Base-by-base conservation (phyloP, 1,284 basidiomycete genomes). In the Apiotrichum montevideense region DNA sequence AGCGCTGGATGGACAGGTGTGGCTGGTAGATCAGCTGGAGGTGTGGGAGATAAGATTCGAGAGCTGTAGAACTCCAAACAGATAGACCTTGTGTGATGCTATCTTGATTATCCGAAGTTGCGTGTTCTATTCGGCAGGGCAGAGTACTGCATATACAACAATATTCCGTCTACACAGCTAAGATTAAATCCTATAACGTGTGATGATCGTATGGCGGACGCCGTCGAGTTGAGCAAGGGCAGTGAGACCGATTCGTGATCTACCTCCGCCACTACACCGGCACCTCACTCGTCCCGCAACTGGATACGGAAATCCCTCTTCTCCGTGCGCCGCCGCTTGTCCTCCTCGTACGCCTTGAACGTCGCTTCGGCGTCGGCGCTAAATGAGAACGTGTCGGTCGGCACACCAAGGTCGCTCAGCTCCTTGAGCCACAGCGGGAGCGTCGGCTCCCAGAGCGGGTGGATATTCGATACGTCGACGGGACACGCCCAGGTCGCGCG, bases 1-100 rank as follows among this genome's bases (percentile, higher is more conserved):
- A 77, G 62, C 58, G 73, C 40, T 77, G 75, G 75, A 71, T 77
- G 70, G 75, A 77, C 58, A 56, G 70, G 29, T 69, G 69, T 54
- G 74, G 74, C 0, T 77, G 37, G 37, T 39, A 39, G 37, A 9
- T 13, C 21, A 21, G 21, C 21, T 21, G 21, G 21, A 21, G 21
- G 21, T 21, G 21, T 21, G 21, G 21, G 21, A 21, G 21, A 21
- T 21, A 21, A 21, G 21, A 21, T 21, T 21, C 21, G 21, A 21
- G 21, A 21, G 21, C 21, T 21, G 21, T 21, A 21, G 21, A 21
- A 21, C 21, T 21, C 21, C 21, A 21, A 21, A 21, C 21, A 21
- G 21, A 39, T 39, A 39, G 9, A 39, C 37, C 37, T 39, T 13
- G 13, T 39, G 13, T 13, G 37, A 39, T 39, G 37, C 37, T 21